A percentile compares a stretch with the other conserved stretches of the same genome.
These are phyloP conservation scores for Trichocladium antarcticum DNA, from an alignment of 495 filamentous ascomycete genomes.

Conservation along the genomic window DNA sequence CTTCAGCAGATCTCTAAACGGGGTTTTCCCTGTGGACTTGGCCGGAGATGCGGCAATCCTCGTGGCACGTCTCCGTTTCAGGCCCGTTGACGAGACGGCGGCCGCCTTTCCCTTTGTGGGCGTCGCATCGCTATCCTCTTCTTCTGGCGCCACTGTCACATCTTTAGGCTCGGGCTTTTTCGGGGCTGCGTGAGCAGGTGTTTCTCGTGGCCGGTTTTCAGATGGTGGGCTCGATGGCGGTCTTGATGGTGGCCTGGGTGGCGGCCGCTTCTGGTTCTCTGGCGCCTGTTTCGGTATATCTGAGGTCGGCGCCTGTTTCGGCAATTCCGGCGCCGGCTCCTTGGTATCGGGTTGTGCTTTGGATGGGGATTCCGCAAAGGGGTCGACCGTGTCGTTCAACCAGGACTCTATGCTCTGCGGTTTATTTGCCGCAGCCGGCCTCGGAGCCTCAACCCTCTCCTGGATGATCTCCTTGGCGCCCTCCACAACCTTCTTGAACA, in stretches of 20 bases:
- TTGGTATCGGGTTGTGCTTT: constrained; percentile 15
- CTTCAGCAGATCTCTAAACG: constrained; percentile 40
- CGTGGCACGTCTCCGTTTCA: constrained; percentile 41
- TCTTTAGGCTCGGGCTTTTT: background rate
- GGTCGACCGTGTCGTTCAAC: constrained; percentile 62
- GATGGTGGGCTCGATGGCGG: background rate
- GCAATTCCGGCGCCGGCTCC: background rate
- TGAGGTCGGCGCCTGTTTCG: background rate
- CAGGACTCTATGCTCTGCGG: constrained; percentile 62
- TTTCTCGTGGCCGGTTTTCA: background rate
- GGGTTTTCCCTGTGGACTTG: constrained; percentile 29
- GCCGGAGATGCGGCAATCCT: constrained; percentile 32
- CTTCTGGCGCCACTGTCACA: constrained; percentile 6
- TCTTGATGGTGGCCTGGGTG: background rate
- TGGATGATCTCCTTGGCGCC: constrained; percentile 46
- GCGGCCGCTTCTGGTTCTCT: background rate
- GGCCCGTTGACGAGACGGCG: constrained; percentile 23
- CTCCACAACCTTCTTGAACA: constrained; percentile 43
- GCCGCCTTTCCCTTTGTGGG: constrained; percentile 23
- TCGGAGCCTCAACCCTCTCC: constrained; percentile 41
- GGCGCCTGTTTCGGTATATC: background rate
- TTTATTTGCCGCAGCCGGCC: constrained; percentile 32
- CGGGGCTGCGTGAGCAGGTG: background rate
- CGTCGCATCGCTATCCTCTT: constrained; percentile 20
- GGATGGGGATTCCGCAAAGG: constrained; percentile 49